These are phyloP conservation scores for Berberis vulgaris DNA, from an alignment of 164 flowering plant genomes.

Conservation along the genomic window DNA sequence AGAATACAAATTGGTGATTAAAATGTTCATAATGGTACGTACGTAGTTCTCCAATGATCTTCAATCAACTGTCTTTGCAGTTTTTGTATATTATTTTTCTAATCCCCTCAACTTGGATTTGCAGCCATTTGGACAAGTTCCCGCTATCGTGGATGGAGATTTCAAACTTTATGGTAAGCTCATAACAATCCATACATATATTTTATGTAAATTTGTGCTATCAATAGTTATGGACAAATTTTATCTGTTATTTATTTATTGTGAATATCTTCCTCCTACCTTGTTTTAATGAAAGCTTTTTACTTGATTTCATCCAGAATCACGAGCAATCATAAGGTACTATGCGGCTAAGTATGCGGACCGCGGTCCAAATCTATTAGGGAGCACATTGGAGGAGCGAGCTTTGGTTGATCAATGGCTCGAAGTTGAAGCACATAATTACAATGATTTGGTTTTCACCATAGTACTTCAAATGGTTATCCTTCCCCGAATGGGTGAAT, in stretches of 20 bases:
- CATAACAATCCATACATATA: neutral
- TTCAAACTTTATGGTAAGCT: slow-evolving; percentile 23
- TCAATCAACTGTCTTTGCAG: no score
- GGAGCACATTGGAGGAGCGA: slow-evolving; percentile 45
- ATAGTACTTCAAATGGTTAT: slow-evolving; percentile 41
- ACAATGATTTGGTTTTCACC: slow-evolving; percentile 35
- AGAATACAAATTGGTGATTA: no score
- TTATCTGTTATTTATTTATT: no score
- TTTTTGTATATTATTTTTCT: neutral
- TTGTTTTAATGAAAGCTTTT: neutral
- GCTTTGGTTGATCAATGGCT: slow-evolving; percentile 81
- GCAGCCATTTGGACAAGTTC: slow-evolving; percentile 32
- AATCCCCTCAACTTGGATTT: neutral
- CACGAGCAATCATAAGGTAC: slow-evolving; percentile 76
- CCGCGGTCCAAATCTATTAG: slow-evolving; percentile 38
- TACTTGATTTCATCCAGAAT: slow-evolving; percentile 25
- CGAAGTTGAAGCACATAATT: slow-evolving; percentile 74
- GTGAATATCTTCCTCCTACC: no score
- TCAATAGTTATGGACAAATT: neutral
- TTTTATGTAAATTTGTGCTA: neutral
- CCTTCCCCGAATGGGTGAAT: slow-evolving; percentile 39
- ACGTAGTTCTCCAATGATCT: neutral
- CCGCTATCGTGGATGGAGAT: slow-evolving; percentile 25
- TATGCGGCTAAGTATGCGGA: slow-evolving; percentile 48
- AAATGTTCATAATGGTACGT: no score